Evolutionary conservation across 208 protist genomes (phyloP).

Genomic region (Wallacemonas rigidus): DNA sequence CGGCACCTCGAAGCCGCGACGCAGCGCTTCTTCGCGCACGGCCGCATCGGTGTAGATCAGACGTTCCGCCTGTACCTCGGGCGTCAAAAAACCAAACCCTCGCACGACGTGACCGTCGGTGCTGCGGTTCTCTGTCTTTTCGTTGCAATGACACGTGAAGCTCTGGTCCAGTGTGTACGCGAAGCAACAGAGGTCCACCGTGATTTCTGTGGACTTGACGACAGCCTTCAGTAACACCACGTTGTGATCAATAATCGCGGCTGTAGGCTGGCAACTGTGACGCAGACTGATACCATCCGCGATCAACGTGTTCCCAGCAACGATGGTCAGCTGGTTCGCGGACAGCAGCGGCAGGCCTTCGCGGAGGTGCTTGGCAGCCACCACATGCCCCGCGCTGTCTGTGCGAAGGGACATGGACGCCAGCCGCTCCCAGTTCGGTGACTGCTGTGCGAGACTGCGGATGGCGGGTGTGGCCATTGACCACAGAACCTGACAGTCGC

Average conservation of each 20-base stretch:
- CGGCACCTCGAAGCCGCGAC: slow-evolving; percentile 45
- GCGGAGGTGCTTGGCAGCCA: slow-evolving; percentile 47
- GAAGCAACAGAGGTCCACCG: slow-evolving; percentile 69
- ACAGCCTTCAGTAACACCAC: slow-evolving; percentile 66
- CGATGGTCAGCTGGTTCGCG: slow-evolving; percentile 33
- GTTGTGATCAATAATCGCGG: slow-evolving; percentile 52
- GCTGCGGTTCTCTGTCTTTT: background rate
- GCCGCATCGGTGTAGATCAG: slow-evolving; percentile 51
- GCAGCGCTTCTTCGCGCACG: slow-evolving; percentile 52
- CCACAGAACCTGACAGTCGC: slow-evolving; percentile 70
- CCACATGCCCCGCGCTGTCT: slow-evolving; percentile 46
- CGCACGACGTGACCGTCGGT: slow-evolving; percentile 36
- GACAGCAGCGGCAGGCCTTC: slow-evolving; percentile 53
- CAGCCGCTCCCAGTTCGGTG: slow-evolving; percentile 55
- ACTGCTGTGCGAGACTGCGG: slow-evolving; percentile 39
- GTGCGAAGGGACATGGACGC: slow-evolving; percentile 47
- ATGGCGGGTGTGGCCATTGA: slow-evolving; percentile 73
- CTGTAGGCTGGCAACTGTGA: slow-evolving; percentile 73
- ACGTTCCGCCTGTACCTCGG: slow-evolving; percentile 31
- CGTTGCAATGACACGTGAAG: slow-evolving; percentile 56
- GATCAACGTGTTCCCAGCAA: slow-evolving; percentile 21
- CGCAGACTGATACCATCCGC: slow-evolving; percentile 66
- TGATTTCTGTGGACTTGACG: slow-evolving; percentile 59
- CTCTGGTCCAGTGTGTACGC: slow-evolving; percentile 51
- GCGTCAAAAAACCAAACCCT: slow-evolving; percentile 50